Percentiles rank a stretch among this genome's conserved stretches.
phyloP scores from a whole-genome alignment of 306 rosid species.

The Gynostemma pentaphyllum region DNA sequence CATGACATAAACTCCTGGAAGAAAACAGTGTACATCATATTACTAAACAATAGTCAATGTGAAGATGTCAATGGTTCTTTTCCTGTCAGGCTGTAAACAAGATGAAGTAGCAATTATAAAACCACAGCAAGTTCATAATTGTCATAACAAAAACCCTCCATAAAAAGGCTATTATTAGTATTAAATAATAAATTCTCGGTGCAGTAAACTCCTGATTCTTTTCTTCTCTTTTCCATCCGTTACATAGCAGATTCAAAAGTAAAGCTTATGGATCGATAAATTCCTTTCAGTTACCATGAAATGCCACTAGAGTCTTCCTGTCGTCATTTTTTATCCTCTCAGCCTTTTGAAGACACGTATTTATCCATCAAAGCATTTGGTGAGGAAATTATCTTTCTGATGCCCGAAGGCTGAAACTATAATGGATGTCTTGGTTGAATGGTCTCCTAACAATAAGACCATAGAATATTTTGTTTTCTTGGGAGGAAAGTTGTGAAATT shows the following conservation, averaged over 20 bases:
- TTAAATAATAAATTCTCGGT: background rate
- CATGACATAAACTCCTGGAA: constrained; percentile 92
- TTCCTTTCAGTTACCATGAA: background rate
- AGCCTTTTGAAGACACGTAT: background rate
- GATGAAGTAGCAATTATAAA: background rate
- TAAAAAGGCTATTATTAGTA: background rate
- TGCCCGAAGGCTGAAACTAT: background rate
- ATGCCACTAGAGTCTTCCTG: background rate
- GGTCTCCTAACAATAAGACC: background rate
- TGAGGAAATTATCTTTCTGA: background rate
- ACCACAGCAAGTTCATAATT: background rate
- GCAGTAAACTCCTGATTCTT: background rate
- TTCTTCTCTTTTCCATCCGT: background rate
- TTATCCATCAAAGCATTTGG: background rate
- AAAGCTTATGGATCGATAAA: background rate
- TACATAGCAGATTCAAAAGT: background rate
- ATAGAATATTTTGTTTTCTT: background rate
- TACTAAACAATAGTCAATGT: background rate
- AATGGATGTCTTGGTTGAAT: background rate
- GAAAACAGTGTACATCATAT: constrained; percentile 8
- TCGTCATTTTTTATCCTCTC: background rate
- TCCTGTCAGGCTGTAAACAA: background rate
- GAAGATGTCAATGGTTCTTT: background rate
- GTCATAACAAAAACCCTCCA: background rate
- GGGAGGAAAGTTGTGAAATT: background rate